Evolutionary conservation across 2,329 filamentous ascomycete genomes (phyloP), one percentile per base, ranked within the genome.

Genomic region (Dothiorella sarmentorum): DNA sequence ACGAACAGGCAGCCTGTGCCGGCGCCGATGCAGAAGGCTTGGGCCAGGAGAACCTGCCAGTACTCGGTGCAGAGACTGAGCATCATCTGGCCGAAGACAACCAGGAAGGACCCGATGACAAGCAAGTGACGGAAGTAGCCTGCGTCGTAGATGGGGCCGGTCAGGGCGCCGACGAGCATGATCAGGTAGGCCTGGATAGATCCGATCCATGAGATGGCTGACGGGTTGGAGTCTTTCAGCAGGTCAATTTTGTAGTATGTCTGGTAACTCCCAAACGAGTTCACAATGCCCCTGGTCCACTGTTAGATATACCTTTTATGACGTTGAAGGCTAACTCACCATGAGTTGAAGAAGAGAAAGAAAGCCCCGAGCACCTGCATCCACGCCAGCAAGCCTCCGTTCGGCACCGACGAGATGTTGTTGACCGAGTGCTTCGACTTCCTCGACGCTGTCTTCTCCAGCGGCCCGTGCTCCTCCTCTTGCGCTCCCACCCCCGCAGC

Each of bases 61-160:
- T 78, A 81, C 44, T 69, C 62, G 2, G 66, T 71, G 59, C 77
- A 78, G 6, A 81, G 68, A 38, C 73, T 76, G 1, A 80, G 67
- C 78, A 80, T 80, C 78, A 81, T 80, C 51, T 78, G 73, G 4
- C 79, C 79, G 33, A 80, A 71, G 3, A 80, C 76, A 5, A 79
- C 67, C 42, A 80, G 60, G 60, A 80, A 67, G 9, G 72, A 71
- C 51, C 79, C 79, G 4, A 68, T 64, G 7, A 75, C 33, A 13
- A 81, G 67, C 0, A 81, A 69, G 18, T 65, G 58, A 26, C 74
- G 72, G 55, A 80, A 76, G 62, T 80, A 76, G 13, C 79, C 79
- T 9, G 72, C 71, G 61, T 82, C 79, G 65, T 80, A 81, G 44
- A 81, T 69, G 0, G 78, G 79, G 2, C 79, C 79, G 1, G 76